Percentiles rank a stretch among this genome's conserved stretches.
Evolutionary conservation across 129 eudicot genomes (phyloP).

Genomic region (Lonicera japonica): DNA sequence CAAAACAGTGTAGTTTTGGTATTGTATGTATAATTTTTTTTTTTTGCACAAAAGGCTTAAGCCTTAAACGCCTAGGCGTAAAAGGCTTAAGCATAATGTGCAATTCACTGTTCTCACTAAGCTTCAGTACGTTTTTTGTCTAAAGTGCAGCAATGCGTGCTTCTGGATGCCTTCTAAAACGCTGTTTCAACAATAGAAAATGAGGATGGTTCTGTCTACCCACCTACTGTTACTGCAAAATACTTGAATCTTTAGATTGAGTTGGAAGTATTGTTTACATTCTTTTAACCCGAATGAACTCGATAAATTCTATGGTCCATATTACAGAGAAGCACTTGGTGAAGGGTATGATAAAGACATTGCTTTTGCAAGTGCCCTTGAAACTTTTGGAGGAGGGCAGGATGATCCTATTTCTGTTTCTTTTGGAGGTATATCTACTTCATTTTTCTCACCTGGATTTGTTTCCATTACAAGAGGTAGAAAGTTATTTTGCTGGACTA

Average conservation of each 20-base stretch:
- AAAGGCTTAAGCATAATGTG: too few species aligned
- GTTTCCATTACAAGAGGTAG: slow-evolving; percentile 2
- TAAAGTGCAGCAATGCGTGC: too few species aligned
- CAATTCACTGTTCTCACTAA: too few species aligned
- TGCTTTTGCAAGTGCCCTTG: slow-evolving; percentile 74
- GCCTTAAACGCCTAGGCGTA: too few species aligned
- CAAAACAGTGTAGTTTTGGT: too few species aligned
- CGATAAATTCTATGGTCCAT: not conserved
- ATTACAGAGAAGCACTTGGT: slow-evolving; percentile 77
- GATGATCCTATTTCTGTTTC: slow-evolving; percentile 75
- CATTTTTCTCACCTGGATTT: not conserved
- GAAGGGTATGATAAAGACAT: slow-evolving; percentile 73
- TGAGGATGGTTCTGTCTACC: not conserved
- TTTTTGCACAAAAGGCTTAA: too few species aligned
- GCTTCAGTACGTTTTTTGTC: too few species aligned
- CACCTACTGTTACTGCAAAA: not conserved
- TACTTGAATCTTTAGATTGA: not conserved
- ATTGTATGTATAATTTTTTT: too few species aligned
- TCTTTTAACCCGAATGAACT: not conserved
- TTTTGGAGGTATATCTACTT: slow-evolving; percentile 58
- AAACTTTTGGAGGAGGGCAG: slow-evolving; percentile 67
- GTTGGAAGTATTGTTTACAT: not conserved
- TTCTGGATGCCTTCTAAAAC: too few species aligned
- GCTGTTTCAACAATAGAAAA: too few species aligned
- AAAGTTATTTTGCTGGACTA: not conserved